A percentile compares a stretch with the other conserved stretches of the same genome.
phyloP scores from a whole-genome alignment of 2,329 filamentous ascomycete species.

The Aureobasidium namibiae region DNA sequence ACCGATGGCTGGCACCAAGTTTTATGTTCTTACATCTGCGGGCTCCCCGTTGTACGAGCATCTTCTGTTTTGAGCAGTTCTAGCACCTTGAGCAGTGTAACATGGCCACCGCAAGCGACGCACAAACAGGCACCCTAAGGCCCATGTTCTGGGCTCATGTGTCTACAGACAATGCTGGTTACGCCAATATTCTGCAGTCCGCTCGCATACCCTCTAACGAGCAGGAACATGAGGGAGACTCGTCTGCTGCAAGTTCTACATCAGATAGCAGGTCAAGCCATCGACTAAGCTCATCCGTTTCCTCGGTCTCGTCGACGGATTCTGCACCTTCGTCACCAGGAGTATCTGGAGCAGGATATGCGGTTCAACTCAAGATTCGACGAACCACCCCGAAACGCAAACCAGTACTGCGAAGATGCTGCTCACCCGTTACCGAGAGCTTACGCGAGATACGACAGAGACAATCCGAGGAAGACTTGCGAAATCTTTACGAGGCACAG shows the following conservation, averaged over 20 bases:
- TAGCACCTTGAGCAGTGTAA: not conserved
- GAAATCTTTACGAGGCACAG: constrained; percentile 24
- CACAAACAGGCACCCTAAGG: not conserved
- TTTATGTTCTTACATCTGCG: not conserved
- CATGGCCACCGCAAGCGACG: not conserved
- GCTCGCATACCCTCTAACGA: not conserved
- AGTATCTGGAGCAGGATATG: not conserved
- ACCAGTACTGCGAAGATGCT: constrained; percentile 18
- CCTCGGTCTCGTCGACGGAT: not conserved
- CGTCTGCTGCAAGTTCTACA: not conserved
- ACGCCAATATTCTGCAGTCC: not conserved
- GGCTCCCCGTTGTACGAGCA: not conserved
- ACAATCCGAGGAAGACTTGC: constrained; percentile 24
- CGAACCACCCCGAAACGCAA: not conserved
- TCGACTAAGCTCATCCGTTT: not conserved
- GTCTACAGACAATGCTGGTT: not conserved
- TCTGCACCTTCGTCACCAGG: not conserved
- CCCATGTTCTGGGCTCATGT: constrained; percentile 2
- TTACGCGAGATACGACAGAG: constrained; percentile 24
- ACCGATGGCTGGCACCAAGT: not conserved
- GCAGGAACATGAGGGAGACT: not conserved
- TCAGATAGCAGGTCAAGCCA: not conserved
- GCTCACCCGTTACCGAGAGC: constrained; percentile 19
- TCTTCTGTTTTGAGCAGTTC: not conserved
- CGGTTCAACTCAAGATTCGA: not conserved